Evolutionary conservation across 768 basidiomycete genomes (phyloP).

Genomic region (Lactarius sanguifluus): DNA sequence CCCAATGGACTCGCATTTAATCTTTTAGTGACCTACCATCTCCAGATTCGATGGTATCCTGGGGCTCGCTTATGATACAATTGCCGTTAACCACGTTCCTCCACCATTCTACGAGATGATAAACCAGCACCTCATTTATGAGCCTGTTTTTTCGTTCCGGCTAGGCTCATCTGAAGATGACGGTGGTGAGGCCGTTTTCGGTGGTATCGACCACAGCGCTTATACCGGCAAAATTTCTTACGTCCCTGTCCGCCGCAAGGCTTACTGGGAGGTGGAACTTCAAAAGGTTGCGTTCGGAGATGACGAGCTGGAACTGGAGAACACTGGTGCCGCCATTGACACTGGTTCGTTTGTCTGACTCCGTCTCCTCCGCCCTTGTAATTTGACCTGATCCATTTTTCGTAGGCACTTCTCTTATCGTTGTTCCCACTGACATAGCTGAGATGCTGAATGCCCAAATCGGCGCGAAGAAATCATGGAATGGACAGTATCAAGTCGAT

Average conservation of each 20-base stretch:
- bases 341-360: constrained; percentile 53
- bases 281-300: constrained; percentile 82
- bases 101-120: constrained; percentile 97
- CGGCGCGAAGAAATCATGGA: constrained; percentile 93
- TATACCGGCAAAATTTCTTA: constrained; percentile 83
- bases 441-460: constrained; percentile 97
- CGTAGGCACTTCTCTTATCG: constrained; percentile 89
- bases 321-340: constrained; percentile 91
- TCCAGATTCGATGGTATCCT: constrained; percentile 91
- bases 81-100: constrained; percentile 87
- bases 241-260: constrained; percentile 90
- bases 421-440: constrained; percentile 88
- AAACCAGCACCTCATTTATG: constrained; percentile 73
- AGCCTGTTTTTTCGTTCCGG: constrained; percentile 93
- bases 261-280: constrained; percentile 98
- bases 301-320: constrained; percentile 86
- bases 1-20: not conserved
- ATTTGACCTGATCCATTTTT: not conserved
- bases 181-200: constrained; percentile 89
- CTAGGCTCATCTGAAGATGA: constrained; percentile 83
- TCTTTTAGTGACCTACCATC: not conserved
- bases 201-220: constrained; percentile 76
- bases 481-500: constrained; percentile 91
- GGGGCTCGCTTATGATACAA: constrained; percentile 93
- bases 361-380: not conserved